Conservation (phyloP, 371 early-diverging fungal genomes). For the Mucor piriformis region DNA sequence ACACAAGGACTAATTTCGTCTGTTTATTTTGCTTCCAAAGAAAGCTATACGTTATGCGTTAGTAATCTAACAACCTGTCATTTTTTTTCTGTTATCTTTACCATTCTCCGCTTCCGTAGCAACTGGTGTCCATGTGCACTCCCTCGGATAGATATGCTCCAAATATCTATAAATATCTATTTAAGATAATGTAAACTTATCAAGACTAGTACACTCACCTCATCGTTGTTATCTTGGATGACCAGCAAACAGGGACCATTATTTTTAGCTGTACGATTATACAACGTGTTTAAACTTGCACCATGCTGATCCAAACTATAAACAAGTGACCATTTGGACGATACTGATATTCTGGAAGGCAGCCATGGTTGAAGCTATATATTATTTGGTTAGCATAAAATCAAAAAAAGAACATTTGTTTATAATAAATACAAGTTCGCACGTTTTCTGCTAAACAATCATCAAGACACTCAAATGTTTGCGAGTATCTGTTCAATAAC, state of each 20-base stretch:
- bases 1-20: constrained; percentile 16
- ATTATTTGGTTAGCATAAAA: not conserved
- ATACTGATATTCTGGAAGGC: constrained; percentile 31
- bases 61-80: not conserved
- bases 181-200: not conserved
- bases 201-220: constrained; percentile 7
- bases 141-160: constrained; percentile 47
- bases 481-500: constrained; percentile 10
- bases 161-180: constrained; percentile 24
- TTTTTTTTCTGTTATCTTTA: constrained; percentile 16
- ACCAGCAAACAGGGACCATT: constrained; percentile 38
- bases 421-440: constrained; percentile 12
- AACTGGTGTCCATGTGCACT: constrained; percentile 25
- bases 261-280: constrained; percentile 15
- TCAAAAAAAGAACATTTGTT: not conserved
- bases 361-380: constrained; percentile 26
- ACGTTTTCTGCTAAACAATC: constrained; percentile 31
- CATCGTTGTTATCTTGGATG: constrained; percentile 28
- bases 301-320: constrained; percentile 50
- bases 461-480: constrained; percentile 28
- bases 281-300: constrained; percentile 37
- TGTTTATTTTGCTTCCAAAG: constrained; percentile 30
- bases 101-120: constrained; percentile 54
- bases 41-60: constrained; percentile 26
- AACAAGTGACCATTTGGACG: constrained; percentile 34